Base-by-base conservation (phyloP, 2,329 filamentous ascomycete genomes). In the Rugonectria rugulosa region DNA sequence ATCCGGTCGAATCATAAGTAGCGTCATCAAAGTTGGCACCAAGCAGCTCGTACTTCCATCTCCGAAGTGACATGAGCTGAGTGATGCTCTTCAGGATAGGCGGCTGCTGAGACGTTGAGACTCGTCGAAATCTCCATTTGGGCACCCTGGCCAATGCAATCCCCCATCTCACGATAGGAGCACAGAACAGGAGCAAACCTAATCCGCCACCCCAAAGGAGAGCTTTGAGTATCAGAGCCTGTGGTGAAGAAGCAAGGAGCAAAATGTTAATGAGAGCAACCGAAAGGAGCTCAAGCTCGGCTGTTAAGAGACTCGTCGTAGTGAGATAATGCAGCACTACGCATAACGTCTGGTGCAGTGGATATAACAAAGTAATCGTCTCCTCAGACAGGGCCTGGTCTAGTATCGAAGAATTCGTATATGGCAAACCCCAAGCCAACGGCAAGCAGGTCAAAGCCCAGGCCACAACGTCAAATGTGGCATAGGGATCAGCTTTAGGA, bases 271-370 rank as follows among this genome's bases (percentile, higher is more conserved):
- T 88, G 12, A 99, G 80, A 2, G 87, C 87, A 32, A 90, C 85
- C 1, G 94, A 94, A 14, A 98, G 82, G 9, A 99, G 80, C 66
- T 97, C 92, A 36, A 97, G 81, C 73, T 99, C 95, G 5, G 95
- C 88, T 2, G 89, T 84, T 46, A 98, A 80, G 36, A 98, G 81
- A 73, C 93, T 97, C 1, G 92, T 96, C 0, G 91, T 94, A 2
- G 93, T 94, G 59, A 98, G 81, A 69, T 90, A 88, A 66, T 91
- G 86, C 52, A 98, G 73, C 24, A 90, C 85, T 24, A 83, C 79
- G 68, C 91, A 86, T 20, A 97, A 77, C 24, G 87, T 87, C 72
- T 91, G 89, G 68, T 97, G 93, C 38, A 98, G 78, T 14, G 94
- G 91, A 70, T 94, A 97, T 53, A 97, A 74, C 53, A 90, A 77